A percentile compares a stretch with the other conserved stretches of the same genome.
Evolutionary conservation across 169 alveolate genomes (phyloP).

Genomic region (Plasmodium knowlesi): DNA sequence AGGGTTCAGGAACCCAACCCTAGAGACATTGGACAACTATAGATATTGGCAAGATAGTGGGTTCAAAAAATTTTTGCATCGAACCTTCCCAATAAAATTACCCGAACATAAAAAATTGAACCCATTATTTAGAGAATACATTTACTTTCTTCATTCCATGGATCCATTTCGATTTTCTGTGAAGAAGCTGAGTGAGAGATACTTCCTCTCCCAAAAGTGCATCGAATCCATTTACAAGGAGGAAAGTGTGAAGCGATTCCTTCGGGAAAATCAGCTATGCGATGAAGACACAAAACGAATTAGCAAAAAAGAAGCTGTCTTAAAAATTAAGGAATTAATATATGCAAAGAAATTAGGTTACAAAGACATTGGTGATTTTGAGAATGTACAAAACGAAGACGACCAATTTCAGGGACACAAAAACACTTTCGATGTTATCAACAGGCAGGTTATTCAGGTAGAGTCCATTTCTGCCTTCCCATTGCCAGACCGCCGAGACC

Average conservation of each 20-base stretch:
- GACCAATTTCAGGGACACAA: constrained; percentile 71
- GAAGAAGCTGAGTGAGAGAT: constrained; percentile 85
- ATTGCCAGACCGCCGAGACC: constrained; percentile 84
- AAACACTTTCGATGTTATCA: constrained; percentile 83
- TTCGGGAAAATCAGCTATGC: constrained; percentile 52
- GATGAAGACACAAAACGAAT: constrained; percentile 74
- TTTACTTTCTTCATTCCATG: constrained; percentile 85
- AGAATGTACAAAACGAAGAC: constrained; percentile 80
- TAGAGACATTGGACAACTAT: constrained; percentile 85
- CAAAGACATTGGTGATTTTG: constrained; percentile 79
- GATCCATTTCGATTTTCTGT: constrained; percentile 89
- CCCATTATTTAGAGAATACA: constrained; percentile 88
- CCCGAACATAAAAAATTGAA: constrained; percentile 84
- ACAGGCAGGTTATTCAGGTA: constrained; percentile 83
- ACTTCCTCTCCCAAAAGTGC: constrained; percentile 66
- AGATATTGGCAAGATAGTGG: constrained; percentile 91
- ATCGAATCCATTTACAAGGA: constrained; percentile 46
- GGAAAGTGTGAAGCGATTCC: constrained; percentile 65
- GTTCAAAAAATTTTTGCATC: constrained; percentile 84
- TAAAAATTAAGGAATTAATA: constrained; percentile 45
- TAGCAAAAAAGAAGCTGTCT: constrained; percentile 64
- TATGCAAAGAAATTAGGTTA: constrained; percentile 79
- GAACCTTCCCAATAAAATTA: constrained; percentile 88
- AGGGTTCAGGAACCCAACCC: constrained; percentile 87
- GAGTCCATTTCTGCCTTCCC: constrained; percentile 84